Evolutionary conservation across 169 alveolate species (phyloP).

Genomic region (Plasmodium vivax): DNA sequence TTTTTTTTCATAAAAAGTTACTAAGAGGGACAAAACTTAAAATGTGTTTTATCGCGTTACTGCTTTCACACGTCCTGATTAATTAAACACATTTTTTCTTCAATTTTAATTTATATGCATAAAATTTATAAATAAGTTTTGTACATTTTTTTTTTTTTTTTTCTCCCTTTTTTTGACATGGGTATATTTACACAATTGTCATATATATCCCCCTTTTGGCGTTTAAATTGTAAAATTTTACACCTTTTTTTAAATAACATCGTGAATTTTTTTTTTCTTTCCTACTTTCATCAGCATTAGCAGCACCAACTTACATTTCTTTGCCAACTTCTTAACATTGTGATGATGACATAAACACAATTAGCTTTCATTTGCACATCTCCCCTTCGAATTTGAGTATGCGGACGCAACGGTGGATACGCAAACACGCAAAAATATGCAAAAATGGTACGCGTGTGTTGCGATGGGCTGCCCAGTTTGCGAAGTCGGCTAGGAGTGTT

Average conservation of each 20-base stretch:
- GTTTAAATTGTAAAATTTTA: slow-evolving; percentile 1
- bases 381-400: background rate
- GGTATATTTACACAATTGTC: background rate
- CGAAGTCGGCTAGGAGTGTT: background rate
- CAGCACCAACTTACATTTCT: background rate
- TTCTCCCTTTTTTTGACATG: background rate
- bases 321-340: background rate
- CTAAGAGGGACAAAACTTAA: background rate
- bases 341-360: background rate
- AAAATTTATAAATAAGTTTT: background rate
- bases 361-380: background rate
- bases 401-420: background rate
- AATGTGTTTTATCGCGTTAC: background rate
- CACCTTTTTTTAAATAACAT: background rate
- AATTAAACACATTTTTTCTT: background rate
- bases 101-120: background rate
- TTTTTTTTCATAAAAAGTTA: background rate
- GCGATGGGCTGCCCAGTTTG: background rate
- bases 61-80: background rate
- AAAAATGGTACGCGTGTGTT: background rate
- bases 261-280: background rate
- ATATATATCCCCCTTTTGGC: slow-evolving; percentile 12
- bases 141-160: background rate
- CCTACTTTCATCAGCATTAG: background rate
- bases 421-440: background rate